These are phyloP conservation scores for Knufia fluminis DNA, from an alignment of 2,329 filamentous ascomycete genomes.

Conservation along the genomic window DNA sequence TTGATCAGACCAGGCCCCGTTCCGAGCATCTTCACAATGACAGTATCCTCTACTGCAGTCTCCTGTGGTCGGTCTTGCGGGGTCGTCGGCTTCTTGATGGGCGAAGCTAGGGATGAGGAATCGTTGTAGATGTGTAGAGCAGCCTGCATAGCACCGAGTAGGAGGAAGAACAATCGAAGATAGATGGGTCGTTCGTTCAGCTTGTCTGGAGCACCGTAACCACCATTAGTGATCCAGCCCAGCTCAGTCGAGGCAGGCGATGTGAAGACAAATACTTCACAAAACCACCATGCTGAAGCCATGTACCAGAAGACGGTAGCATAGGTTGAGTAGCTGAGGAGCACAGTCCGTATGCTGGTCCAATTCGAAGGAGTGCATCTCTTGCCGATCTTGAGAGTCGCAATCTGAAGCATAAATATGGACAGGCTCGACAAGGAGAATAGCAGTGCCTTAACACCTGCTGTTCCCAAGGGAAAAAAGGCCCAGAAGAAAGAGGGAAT, in stretches of 20 bases:
- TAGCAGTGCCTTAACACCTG: conserved; percentile 63
- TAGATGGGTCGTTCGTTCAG: conserved; percentile 84
- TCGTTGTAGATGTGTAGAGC: conserved; percentile 62
- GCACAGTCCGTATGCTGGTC: conserved; percentile 51
- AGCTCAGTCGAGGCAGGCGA: conserved; percentile 52
- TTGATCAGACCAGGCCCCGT: conserved; percentile 27
- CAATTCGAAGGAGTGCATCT: conserved; percentile 62
- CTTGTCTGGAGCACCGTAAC: conserved; percentile 45
- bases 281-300: conserved; percentile 69
- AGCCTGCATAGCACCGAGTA: conserved; percentile 62
- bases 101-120: conserved; percentile 57
- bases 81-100: conserved; percentile 27
- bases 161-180: conserved; percentile 59
- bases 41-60: conserved; percentile 30
- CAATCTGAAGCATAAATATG: conserved; percentile 77
- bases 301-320: conserved; percentile 68
- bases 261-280: conserved; percentile 71
- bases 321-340: conserved; percentile 51
- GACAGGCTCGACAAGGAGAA: conserved; percentile 68
- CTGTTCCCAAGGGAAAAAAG: conserved; percentile 72
- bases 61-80: conserved; percentile 26
- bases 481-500: conserved; percentile 55
- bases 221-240: conserved; percentile 61
- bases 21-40: conserved; percentile 32
- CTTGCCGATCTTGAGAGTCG: conserved; percentile 66